Evolutionary conservation across 306 rosid species (phyloP).

Genomic region (Sesbania bispinosa): DNA sequence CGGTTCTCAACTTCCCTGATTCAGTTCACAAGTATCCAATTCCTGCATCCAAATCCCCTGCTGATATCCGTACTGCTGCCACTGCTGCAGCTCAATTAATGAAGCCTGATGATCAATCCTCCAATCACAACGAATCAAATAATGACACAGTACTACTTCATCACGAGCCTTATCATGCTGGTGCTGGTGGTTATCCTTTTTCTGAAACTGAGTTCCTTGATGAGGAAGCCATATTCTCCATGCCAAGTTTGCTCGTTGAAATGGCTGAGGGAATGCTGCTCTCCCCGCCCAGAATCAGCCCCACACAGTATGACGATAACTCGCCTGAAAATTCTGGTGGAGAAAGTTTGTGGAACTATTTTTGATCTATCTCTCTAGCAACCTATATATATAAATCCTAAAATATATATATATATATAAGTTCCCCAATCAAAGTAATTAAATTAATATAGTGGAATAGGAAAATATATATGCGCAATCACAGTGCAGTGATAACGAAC

Average conservation of each 20-base stretch:
- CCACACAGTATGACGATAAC: constrained; percentile 41
- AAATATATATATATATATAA: not conserved
- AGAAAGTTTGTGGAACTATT: constrained; percentile 64
- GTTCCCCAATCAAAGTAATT: not conserved
- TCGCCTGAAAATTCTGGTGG: constrained; percentile 38
- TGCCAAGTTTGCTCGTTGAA: constrained; percentile 78
- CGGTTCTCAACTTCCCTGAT: constrained; percentile 62
- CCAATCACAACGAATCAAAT: too few relatives aligned
- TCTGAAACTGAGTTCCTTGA: constrained; percentile 48
- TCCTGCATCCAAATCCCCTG: constrained; percentile 49
- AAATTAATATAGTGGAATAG: not conserved
- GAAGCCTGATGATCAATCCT: too few relatives aligned
- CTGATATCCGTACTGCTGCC: constrained; percentile 72
- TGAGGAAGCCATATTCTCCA: constrained; percentile 75
- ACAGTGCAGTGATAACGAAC: too few relatives aligned
- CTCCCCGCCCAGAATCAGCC: constrained; percentile 75
- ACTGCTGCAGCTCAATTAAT: constrained; percentile 42
- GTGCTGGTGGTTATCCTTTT: not conserved
- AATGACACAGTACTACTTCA: not conserved
- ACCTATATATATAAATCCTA: not conserved
- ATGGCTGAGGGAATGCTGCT: constrained; percentile 96
- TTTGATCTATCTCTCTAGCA: not conserved
- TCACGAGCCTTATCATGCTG: not conserved
- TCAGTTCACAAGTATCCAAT: constrained; percentile 40
- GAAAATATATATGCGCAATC: not conserved